Evolutionary conservation across 2,329 filamentous ascomycete genomes (phyloP), one percentile per base, ranked within the genome.

Genomic region (Exophiala xenobiotica): DNA sequence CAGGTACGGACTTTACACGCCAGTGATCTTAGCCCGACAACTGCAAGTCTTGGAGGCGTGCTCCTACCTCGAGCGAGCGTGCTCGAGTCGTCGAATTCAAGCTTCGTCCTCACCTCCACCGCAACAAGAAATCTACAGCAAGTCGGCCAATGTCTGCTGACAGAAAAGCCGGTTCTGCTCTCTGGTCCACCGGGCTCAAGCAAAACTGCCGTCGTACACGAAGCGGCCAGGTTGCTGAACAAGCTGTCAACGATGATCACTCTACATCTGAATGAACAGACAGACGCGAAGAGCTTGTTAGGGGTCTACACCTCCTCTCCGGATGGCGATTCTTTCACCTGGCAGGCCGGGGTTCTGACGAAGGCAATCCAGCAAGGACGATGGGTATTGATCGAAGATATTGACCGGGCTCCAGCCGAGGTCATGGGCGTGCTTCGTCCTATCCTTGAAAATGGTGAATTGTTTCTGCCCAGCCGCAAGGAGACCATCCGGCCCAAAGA

Each of bases 381-480:
- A 64, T 99, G 93, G 95, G 88, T 99, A 5, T 77, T 99, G 59
- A 95, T 99, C 53, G 95, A 99, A 69, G 95, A 99, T 68, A 78
- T 99, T 33, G 91, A 99, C 67, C 85, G 92, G 56, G 93, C 93
- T 8, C 93, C 95, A 3, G 92, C 89, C 59, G 93, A 99, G 69
- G 88, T 99, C 41, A 84, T 99, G 68, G 95, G 92, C 67, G 90
- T 91, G 11, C 80, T 99, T 22, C 77, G 99, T 20, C 93, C 95
- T 7, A 78, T 99, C 6, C 91, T 99, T 53, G 93, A 99, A 70
- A 83, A 88, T 53, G 85, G 89, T n/a, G 90, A 96, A 67, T 79
- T 99, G 11, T 77, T 95, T 3, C 90, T 99, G 23, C 89, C 93
- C 0, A 95, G 86, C 61, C 85, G 92, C 53, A 91, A 90, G 49